These are phyloP conservation scores for Backusella mclennaniae DNA, from an alignment of 192 early-diverging fungal species.

Conservation along the genomic window DNA sequence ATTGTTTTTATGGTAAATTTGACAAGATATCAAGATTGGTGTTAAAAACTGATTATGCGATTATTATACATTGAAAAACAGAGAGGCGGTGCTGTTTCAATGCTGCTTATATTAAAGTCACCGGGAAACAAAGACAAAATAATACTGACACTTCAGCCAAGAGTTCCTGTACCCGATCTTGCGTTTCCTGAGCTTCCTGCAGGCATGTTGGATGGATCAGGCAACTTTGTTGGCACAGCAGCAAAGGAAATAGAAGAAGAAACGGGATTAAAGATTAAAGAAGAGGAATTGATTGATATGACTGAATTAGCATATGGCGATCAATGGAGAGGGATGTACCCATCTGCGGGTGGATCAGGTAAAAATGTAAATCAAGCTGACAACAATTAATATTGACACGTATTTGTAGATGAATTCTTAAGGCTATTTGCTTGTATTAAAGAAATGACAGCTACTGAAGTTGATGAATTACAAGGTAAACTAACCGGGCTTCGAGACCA, in stretches of 20 bases:
- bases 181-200: constrained; percentile 77
- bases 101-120: constrained; percentile 62
- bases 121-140: constrained; percentile 50
- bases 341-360: constrained; percentile 72
- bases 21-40: not conserved
- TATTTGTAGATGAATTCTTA: constrained; percentile 57
- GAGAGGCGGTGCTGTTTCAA: constrained; percentile 73
- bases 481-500: constrained; percentile 68
- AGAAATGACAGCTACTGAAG: constrained; percentile 43
- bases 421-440: constrained; percentile 71
- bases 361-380: not conserved
- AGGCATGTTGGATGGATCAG: constrained; percentile 79
- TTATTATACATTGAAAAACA: constrained; percentile 9
- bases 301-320: constrained; percentile 51
- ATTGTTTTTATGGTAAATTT: constrained; percentile 71
- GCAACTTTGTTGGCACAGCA: constrained; percentile 72
- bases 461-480: constrained; percentile 59
- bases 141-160: constrained; percentile 73
- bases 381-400: not conserved
- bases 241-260: constrained; percentile 83
- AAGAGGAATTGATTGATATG: constrained; percentile 66
- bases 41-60: not conserved
- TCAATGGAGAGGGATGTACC: constrained; percentile 56
- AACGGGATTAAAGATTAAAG: constrained; percentile 61
- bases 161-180: constrained; percentile 62